Base-by-base conservation (phyloP, 495 filamentous ascomycete species). In the Cladorrhinum samala region DNA sequence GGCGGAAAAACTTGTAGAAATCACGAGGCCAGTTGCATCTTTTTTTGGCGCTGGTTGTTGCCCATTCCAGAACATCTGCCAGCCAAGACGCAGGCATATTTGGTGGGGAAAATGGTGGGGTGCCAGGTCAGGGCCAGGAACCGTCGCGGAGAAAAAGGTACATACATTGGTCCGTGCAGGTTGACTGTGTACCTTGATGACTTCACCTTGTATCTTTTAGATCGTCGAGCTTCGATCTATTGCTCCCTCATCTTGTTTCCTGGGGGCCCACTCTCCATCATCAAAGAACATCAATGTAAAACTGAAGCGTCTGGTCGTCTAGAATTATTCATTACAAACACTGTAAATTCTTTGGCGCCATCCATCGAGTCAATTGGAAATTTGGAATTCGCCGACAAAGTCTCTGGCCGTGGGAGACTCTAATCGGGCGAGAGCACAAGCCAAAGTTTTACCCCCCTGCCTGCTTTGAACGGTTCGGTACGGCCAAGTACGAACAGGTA, bases 1-100 rank as follows among this genome's bases (percentile, higher is more conserved):
- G n/a, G n/a, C n/a, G n/a, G n/a, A 55, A 38, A 52, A 45, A 44
- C 5, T 33, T 33, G 6, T 5, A 33, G 27, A 52, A 27, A 25
- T 55, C 53, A 49, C 43, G 37, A 24, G 53, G 53, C 49, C 53
- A 55, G 25, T 46, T 25, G 53, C 39, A 55, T 20, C 25, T n/a
- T 27, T 23, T 43, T 27, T 27, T 33, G 6, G 11, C 27, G n/a
- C n/a, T n/a, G 27, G 27, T 33, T 11, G 27, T 33, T 33, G 27
- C 46, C 53, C 49, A 55, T 49, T 45, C 50, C 40, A 53, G 50
- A 53, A 47, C 23, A 18, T 43, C 16, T 16, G 52, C 36, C 36
- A 9, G 46, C 21, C 27, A 38, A n/a, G 39, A 49, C 1, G 46
- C 16, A 30, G 46, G 23, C 23, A 21, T 6, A 24, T n/a, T 13